Conservation (phyloP, 129 eudicot genomes). For the Flaveria brownii region DNA sequence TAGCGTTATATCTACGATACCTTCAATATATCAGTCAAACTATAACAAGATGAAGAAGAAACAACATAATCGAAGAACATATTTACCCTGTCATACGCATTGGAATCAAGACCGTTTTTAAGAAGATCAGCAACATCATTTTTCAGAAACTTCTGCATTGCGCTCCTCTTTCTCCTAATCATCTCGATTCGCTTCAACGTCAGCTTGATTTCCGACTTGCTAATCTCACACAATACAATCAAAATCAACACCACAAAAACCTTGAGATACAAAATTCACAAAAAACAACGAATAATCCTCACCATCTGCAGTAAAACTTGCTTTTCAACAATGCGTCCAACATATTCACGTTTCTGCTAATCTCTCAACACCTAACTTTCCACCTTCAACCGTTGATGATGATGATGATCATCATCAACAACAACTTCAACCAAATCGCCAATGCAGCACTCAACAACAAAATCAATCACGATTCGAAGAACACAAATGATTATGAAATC, state of each 20-base stretch:
- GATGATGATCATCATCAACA: too few relatives aligned
- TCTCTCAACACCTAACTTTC: not conserved
- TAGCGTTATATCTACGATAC: not conserved
- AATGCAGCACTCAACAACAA: slow-evolving; percentile 14
- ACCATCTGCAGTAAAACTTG: slow-evolving; percentile 76
- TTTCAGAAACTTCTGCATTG: slow-evolving; percentile 74
- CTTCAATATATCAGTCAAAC: not conserved
- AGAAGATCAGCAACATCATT: slow-evolving; percentile 83
- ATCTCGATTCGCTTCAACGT: slow-evolving; percentile 57
- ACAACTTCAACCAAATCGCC: not conserved
- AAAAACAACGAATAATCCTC: not conserved
- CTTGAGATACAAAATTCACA: not conserved
- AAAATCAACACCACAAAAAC: not conserved
- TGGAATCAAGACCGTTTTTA: slow-evolving; percentile 49
- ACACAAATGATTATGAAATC: not conserved
- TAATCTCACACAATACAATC: slow-evolving; percentile 14
- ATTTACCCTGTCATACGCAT: slow-evolving; percentile 82
- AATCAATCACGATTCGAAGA: slow-evolving; percentile 1
- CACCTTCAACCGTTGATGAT: slow-evolving; percentile 1
- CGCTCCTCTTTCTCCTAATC: slow-evolving; percentile 68
- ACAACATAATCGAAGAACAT: not conserved
- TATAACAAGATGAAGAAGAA: too few relatives aligned
- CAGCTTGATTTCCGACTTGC: slow-evolving; percentile 62
- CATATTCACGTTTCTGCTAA: slow-evolving; percentile 39
- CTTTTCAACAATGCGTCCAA: slow-evolving; percentile 59